Evolutionary conservation across 768 basidiomycete genomes (phyloP).

Genomic region (Tulasnella sp.): DNA sequence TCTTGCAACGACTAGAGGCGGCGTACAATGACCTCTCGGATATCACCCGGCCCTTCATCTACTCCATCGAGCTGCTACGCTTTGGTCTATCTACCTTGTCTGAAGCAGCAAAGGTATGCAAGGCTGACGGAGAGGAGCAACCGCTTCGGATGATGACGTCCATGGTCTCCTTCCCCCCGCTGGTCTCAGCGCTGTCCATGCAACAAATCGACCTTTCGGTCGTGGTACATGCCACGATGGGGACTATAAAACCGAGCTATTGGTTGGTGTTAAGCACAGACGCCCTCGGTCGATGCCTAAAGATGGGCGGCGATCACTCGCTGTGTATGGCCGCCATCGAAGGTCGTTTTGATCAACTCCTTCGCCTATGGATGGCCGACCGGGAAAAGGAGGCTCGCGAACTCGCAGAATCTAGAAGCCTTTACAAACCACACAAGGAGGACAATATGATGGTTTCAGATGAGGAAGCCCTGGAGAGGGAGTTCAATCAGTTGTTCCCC

Average conservation of each 20-base stretch:
- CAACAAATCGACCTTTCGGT: neutral
- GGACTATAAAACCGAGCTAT: slow-evolving; percentile 27
- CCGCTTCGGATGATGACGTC: neutral
- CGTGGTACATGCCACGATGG: neutral
- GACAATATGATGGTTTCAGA: slow-evolving; percentile 48
- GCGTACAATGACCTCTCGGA: slow-evolving; percentile 64
- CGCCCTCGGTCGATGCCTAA: slow-evolving; percentile 28
- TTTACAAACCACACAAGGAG: slow-evolving; percentile 57
- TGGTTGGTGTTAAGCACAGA: slow-evolving; percentile 37
- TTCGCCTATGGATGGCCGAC: slow-evolving; percentile 76
- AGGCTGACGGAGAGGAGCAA: neutral
- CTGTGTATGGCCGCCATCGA: slow-evolving; percentile 28
- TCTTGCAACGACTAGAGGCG: slow-evolving; percentile 54
- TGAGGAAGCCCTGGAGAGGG: slow-evolving; percentile 65
- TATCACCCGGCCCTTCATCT: slow-evolving; percentile 50
- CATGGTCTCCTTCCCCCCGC: neutral
- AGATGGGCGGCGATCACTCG: slow-evolving; percentile 30
- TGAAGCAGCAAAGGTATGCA: neutral
- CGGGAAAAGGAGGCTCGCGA: slow-evolving; percentile 52
- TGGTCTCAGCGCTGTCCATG: neutral
- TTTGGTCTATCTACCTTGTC: slow-evolving; percentile 56
- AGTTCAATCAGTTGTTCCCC: slow-evolving; percentile 79
- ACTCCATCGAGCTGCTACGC: slow-evolving; percentile 52
- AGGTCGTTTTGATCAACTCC: slow-evolving; percentile 50
- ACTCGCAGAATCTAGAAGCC: slow-evolving; percentile 50